Evolutionary conservation across 768 basidiomycete genomes (phyloP).

Genomic region (Trametes cinnabarina): DNA sequence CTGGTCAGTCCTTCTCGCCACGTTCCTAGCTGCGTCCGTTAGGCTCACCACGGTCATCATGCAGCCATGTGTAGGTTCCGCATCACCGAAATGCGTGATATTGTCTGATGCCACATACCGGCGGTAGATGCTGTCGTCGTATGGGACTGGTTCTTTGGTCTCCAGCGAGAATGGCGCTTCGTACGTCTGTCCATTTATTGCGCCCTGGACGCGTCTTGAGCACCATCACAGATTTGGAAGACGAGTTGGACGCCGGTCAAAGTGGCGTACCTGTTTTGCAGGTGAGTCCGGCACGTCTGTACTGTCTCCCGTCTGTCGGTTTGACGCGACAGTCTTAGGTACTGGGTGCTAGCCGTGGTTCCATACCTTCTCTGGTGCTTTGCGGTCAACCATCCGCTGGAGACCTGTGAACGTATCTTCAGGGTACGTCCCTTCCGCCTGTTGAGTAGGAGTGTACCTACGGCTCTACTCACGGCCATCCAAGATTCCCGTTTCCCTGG

Average conservation of each 20-base stretch:
- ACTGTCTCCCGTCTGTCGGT: background rate
- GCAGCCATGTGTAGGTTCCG: slow-evolving; percentile 44
- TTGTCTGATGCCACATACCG: background rate
- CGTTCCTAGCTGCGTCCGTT: background rate
- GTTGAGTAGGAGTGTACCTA: background rate
- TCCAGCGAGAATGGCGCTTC: slow-evolving; percentile 76
- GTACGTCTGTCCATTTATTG: slow-evolving; percentile 38
- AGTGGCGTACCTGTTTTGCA: slow-evolving; percentile 79
- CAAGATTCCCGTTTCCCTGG: slow-evolving; percentile 79
- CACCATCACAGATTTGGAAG: slow-evolving; percentile 65
- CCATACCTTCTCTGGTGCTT: slow-evolving; percentile 79
- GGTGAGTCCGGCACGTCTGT: slow-evolving; percentile 43
- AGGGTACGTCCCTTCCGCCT: slow-evolving; percentile 40
- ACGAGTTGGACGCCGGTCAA: slow-evolving; percentile 85
- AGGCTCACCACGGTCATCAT: slow-evolving; percentile 1
- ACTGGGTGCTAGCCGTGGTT: slow-evolving; percentile 80
- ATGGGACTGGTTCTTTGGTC: slow-evolving; percentile 83
- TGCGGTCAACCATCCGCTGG: slow-evolving; percentile 61
- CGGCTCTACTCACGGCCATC: background rate
- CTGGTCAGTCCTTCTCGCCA: slow-evolving; percentile 56
- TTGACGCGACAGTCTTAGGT: slow-evolving; percentile 39
- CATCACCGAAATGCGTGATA: background rate
- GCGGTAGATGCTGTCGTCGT: slow-evolving; percentile 70
- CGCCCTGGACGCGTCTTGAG: slow-evolving; percentile 8
- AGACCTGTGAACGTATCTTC: slow-evolving; percentile 68